Base-by-base conservation (phyloP, 2,329 filamentous ascomycete species). In the Calycina herbarum region DNA sequence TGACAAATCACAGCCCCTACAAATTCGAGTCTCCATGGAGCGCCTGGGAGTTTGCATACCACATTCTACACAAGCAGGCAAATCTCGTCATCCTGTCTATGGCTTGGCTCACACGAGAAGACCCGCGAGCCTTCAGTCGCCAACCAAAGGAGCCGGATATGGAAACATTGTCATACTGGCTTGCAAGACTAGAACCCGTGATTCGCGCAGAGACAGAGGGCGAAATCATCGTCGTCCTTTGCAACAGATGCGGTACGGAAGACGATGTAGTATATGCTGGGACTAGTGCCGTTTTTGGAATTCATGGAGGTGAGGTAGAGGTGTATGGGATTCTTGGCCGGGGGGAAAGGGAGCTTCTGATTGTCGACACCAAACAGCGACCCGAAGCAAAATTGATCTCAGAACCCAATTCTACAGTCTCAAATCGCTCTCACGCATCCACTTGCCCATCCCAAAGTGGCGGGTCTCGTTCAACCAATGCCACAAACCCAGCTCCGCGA, bases 241-340 rank as follows among this genome's bases (percentile, higher is more conserved):
- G 86, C 59, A 94, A 95, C 74, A 82, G 91, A 3, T 85, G 83
- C 38, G 92, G 91, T 0, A 81, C 79, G 0, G 92, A 94, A 70
- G 85, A 81, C 3, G 83, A 87, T 0, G 87, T 82, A 0, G 82
- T 86, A 0, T 95, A 92, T 76, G 88, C 91, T 0, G 91, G 92
- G 0, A 93, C 89, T 0, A 93, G 89, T 67, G 84, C 87, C 0
- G 88, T 94, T 0, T 76, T 94, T 38, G 86, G 87, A 4, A 85
- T 94, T 35, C 80, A 85, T 10, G 77, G 81, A 5, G 90, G 89
- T 0, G 85, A 87, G 56, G 87, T 93, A 10, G 86, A 78, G 59
- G 82, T 94, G 0, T 92, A 89, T 63, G 90, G 90, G 0, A 78
- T 92, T 0, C 78, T 93, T 3, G 90, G 90, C 0, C 88, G 91